Base-by-base conservation (phyloP, 192 early-diverging fungal genomes). In the Coemansia sp. region DNA sequence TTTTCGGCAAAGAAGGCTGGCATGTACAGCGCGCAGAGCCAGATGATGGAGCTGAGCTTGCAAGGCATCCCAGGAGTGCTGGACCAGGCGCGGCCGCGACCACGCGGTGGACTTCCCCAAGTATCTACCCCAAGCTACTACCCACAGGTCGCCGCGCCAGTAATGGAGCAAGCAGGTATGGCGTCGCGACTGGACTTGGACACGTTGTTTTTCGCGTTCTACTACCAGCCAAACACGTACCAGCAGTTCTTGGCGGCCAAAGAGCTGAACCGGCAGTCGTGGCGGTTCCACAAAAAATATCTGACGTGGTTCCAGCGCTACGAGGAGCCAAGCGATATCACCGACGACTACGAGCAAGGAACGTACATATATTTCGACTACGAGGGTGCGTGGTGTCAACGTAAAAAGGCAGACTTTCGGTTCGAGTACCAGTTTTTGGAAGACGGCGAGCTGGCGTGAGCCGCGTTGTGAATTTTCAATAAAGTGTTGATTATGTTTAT, bases 361-460 rank as follows among this genome's bases (percentile, higher is more conserved):
- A 96, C 97, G 20, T 98, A 98, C 68, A 87, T 98, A 31, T 98
- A 98, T 79, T 98, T 98, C 85, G 97, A 98, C 74, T 98, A 93
- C 63, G 95, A 98, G 73, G 92, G 90, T 15, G 89, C 89, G 20
- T 98, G 97, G 97, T 92, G 93, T 65, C 94, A 98, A 70, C 85
- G 92, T 50, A 97, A 94, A 73, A 97, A 97, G 84, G 83, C 85
- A n/a, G 94, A 98, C 61, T 98, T 98, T 76, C 87, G 92, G 60
- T 94, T 95, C 70, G 91, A 93, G 73, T 95, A 95, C 86, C 86
- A 86, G 76, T 93, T 83, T 65, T 74, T 95, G 54, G 92, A 93
- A 66, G 93, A 95, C 70, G 85, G 88, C 5, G 88, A 90, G 26
- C 49, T 24, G 21, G 49, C 49, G 6, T 48, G 17, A 20, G 17